A percentile compares a stretch with the other conserved stretches of the same genome.
phyloP scores from a whole-genome alignment of 208 protist species.

The Leishmania amazonensis region DNA sequence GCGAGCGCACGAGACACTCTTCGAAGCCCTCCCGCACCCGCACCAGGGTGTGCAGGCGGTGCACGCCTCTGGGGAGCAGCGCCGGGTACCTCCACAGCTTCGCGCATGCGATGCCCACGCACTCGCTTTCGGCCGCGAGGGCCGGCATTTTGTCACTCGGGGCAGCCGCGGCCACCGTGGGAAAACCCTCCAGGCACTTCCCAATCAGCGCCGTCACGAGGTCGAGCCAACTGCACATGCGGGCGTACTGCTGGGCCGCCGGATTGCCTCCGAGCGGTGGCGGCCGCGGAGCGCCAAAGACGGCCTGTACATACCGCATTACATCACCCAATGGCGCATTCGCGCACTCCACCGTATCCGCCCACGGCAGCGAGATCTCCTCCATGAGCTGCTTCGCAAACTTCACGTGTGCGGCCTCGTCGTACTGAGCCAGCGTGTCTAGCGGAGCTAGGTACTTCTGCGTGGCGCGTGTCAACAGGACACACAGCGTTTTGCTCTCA shows the following conservation, averaged over 20 bases:
- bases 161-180: neutral
- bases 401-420: constrained; percentile 18
- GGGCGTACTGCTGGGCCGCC: constrained; percentile 19
- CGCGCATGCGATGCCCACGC: constrained; percentile 4
- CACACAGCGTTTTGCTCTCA: constrained; percentile 9
- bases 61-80: constrained; percentile 22
- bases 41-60: constrained; percentile 29
- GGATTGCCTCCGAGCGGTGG: constrained; percentile 37
- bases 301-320: constrained; percentile 10
- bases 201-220: neutral
- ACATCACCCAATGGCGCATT: constrained; percentile 10
- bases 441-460: constrained; percentile 23
- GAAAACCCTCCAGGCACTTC: constrained; percentile 16
- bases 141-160: constrained; percentile 2
- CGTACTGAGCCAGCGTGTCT: constrained; percentile 16
- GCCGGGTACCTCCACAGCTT: constrained; percentile 1
- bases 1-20: constrained; percentile 9
- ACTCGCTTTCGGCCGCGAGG: constrained; percentile 25
- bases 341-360: constrained; percentile 15
- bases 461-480: constrained; percentile 15
- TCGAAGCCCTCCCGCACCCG: constrained; percentile 10
- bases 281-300: constrained; percentile 20
- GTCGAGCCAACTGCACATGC: constrained; percentile 15
- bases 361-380: constrained; percentile 21
- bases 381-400: constrained; percentile 20